Conservation (phyloP, 2,329 filamentous ascomycete species). For the Fusarium luffae region DNA sequence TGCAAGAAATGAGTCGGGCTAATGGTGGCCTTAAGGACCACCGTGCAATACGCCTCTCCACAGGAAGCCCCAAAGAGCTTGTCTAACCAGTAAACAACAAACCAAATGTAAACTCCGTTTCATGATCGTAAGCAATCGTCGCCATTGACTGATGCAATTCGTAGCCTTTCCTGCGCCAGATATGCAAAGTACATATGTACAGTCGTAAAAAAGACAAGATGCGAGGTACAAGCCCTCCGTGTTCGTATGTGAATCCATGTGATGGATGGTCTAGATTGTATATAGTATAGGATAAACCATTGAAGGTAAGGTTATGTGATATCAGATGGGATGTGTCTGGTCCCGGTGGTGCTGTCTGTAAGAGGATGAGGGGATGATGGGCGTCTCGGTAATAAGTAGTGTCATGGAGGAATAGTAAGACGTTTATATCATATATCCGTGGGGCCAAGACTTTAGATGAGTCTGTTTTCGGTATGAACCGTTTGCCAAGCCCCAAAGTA, state of each 20-base stretch:
- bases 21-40: neutral
- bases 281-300: slow-evolving; percentile 2
- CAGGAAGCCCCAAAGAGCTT: slow-evolving; percentile 8
- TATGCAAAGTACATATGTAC: slow-evolving; percentile 42
- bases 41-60: slow-evolving; percentile 4
- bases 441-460: slow-evolving; percentile 50
- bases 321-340: slow-evolving; percentile 17
- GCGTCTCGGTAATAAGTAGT: neutral
- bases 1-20: slow-evolving; percentile 18
- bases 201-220: slow-evolving; percentile 28
- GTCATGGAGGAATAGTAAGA: neutral
- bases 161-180: slow-evolving; percentile 42
- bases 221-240: neutral
- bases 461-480: slow-evolving; percentile 61
- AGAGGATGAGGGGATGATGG: neutral
- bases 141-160: slow-evolving; percentile 40
- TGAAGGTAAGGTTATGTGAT: neutral
- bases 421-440: slow-evolving; percentile 5
- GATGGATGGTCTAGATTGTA: slow-evolving; percentile 23
- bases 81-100: slow-evolving; percentile 21
- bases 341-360: slow-evolving; percentile 3
- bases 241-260: slow-evolving; percentile 9
- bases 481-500: slow-evolving; percentile 62
- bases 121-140: slow-evolving; percentile 40
- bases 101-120: slow-evolving; percentile 40